These are phyloP conservation scores for Balakata baccata DNA, from an alignment of 345 rosid genomes.

Conservation along the genomic window DNA sequence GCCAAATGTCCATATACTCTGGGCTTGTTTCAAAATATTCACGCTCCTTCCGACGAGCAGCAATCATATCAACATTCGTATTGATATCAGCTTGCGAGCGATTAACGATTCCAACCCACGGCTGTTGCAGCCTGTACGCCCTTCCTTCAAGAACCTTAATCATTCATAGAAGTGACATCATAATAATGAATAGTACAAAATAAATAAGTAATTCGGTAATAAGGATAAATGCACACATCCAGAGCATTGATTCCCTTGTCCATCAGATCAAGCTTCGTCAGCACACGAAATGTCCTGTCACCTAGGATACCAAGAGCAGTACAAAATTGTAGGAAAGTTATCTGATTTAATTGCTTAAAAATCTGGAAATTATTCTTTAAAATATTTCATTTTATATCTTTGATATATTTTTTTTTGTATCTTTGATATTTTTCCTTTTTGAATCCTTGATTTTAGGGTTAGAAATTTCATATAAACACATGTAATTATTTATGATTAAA, in stretches of 20 bases:
- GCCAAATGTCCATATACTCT: conserved; percentile 91
- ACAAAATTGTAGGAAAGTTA: too few species aligned
- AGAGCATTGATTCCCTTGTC: conserved; percentile 95
- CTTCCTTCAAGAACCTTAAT: conserved; percentile 92
- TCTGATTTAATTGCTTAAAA: too few species aligned
- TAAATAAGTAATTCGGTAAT: conserved; percentile 13
- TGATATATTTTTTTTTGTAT: too few species aligned
- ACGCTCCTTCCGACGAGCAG: conserved; percentile 83
- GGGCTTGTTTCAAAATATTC: conserved; percentile 99
- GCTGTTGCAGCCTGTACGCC: conserved; percentile 92
- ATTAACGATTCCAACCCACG: conserved; percentile 99
- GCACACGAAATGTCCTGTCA: conserved; percentile 95
- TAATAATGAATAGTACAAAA: conserved; percentile 13
- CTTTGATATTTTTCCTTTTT: too few species aligned
- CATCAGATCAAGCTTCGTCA: conserved; percentile 98
- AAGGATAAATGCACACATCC: conserved; percentile 51
- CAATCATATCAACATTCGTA: conserved; percentile 88
- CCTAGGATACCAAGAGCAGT: conserved; percentile 42
- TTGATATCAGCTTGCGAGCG: conserved; percentile 99
- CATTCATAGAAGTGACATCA: conserved; percentile 22
- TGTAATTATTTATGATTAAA: too few species aligned
- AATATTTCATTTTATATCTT: too few species aligned
- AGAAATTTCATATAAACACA: too few species aligned
- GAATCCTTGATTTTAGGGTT: too few species aligned
- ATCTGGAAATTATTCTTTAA: too few species aligned